Conservation (phyloP, 805 yeast genomes). For the Kazachstania psychrophila region DNA sequence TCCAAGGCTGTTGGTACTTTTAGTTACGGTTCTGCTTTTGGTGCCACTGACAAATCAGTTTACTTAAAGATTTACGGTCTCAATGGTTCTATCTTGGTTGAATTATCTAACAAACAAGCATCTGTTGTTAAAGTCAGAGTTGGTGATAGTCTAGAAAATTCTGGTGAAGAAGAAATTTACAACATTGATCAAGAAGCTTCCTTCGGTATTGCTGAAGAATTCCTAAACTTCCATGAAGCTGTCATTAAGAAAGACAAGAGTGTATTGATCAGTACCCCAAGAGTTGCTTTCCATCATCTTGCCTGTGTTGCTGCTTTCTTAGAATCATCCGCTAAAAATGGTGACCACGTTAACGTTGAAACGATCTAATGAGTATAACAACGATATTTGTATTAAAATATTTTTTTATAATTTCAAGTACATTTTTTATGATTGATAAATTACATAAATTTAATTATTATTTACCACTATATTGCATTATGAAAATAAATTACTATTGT, state of each 20-base stretch:
- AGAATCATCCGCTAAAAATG: conserved; percentile 51
- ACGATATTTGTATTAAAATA: too few relatives aligned
- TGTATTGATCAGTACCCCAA: conserved; percentile 53
- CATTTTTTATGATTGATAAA: too few relatives aligned
- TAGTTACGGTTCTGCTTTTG: conserved; percentile 80
- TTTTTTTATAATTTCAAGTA: too few relatives aligned
- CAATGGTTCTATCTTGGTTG: conserved; percentile 63
- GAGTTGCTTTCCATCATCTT: conserved; percentile 81
- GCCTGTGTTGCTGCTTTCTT: conserved; percentile 83
- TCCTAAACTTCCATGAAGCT: conserved; percentile 50
- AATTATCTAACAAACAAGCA: conserved; percentile 42
- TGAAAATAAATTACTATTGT: too few relatives aligned
- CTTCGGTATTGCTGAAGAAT: conserved; percentile 51
- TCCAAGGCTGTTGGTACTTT: conserved; percentile 67
- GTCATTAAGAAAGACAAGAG: conserved; percentile 52
- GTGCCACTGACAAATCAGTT: conserved; percentile 64
- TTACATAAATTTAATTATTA: too few relatives aligned
- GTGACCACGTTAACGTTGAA: conserved; percentile 42
- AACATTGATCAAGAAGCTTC: conserved; percentile 35
- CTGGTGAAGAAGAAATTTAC: conserved; percentile 25
- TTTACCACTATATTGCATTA: too few relatives aligned
- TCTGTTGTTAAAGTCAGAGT: conserved; percentile 31
- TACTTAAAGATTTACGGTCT: conserved; percentile 67
- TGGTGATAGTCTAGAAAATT: conserved; percentile 22
- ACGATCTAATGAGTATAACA: conserved; percentile 3